Conservation (phyloP, 2,329 filamentous ascomycete genomes). For the Celoporthe dispersa region DNA sequence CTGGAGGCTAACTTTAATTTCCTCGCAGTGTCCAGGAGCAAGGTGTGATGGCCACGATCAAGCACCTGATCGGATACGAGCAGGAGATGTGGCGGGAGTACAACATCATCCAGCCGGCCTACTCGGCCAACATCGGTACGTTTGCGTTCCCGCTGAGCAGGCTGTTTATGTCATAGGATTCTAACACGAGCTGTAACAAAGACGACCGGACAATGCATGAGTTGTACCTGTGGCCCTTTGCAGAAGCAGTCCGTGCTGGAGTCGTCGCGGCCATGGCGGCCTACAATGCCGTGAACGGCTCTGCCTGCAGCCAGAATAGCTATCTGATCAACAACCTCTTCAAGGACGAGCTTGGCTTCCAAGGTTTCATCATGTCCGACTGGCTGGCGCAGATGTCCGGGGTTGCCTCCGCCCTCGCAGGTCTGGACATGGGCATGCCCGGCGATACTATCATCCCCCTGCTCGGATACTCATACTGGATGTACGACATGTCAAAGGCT, state of each 20-base stretch:
- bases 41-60: slow-evolving; percentile 82
- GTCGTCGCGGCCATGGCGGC: slow-evolving; percentile 69
- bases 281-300: slow-evolving; percentile 77
- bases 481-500: slow-evolving; percentile 56
- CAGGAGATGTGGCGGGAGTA: slow-evolving; percentile 69
- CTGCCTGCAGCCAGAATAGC: slow-evolving; percentile 79
- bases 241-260: slow-evolving; percentile 70
- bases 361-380: slow-evolving; percentile 81
- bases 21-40: slow-evolving; percentile 67
- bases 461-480: slow-evolving; percentile 58
- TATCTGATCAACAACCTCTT: slow-evolving; percentile 75
- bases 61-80: slow-evolving; percentile 76
- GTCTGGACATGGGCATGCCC: slow-evolving; percentile 68
- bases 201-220: slow-evolving; percentile 78
- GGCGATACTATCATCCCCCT: slow-evolving; percentile 63
- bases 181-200: slow-evolving; percentile 28
- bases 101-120: slow-evolving; percentile 54
- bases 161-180: not conserved
- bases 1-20: slow-evolving; percentile 3
- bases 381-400: slow-evolving; percentile 80
- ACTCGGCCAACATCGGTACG: slow-evolving; percentile 58
- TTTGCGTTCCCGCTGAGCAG: slow-evolving; percentile 52
- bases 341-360: slow-evolving; percentile 80
- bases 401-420: slow-evolving; percentile 73
- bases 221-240: slow-evolving; percentile 79